These are phyloP conservation scores for Tulasnella sp. DNA, from an alignment of 768 basidiomycete genomes.

Conservation along the genomic window DNA sequence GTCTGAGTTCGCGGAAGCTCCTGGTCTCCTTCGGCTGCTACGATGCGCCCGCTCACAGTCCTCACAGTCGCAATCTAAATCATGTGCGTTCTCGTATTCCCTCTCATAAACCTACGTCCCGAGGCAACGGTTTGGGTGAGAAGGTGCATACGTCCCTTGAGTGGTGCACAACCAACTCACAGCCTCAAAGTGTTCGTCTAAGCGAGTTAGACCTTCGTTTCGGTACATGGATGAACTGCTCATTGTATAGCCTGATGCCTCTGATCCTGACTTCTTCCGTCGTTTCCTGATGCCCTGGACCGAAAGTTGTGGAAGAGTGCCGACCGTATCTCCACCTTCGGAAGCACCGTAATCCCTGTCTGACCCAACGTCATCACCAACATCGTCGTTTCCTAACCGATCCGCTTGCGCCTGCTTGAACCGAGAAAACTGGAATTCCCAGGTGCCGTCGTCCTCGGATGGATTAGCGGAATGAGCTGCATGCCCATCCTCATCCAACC, in stretches of 20 bases:
- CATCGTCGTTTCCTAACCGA: conserved; percentile 25
- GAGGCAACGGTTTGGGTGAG: conserved; percentile 25
- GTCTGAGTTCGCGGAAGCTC: conserved; percentile 19
- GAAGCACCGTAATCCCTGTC: conserved; percentile 32
- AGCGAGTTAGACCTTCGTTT: conserved; percentile 72
- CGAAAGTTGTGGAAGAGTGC: conserved; percentile 60
- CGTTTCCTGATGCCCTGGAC: conserved; percentile 68
- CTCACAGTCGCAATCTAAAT: conserved; percentile 33
- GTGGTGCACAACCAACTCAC: too few species aligned
- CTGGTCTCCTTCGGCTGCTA: conserved; percentile 19
- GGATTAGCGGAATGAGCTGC: conserved; percentile 20
- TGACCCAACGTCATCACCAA: conserved; percentile 40
- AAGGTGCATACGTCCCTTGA: too few species aligned
- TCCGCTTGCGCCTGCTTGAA: conserved; percentile 51
- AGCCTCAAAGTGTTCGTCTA: conserved; percentile 92
- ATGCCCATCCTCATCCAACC: conserved; percentile 28
- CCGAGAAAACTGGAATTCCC: conserved; percentile 70
- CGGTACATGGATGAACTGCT: conserved; percentile 93
- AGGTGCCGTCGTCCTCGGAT: conserved; percentile 33
- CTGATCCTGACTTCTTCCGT: conserved; percentile 60
- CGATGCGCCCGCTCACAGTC: conserved; percentile 5
- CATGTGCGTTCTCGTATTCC: conserved; percentile 55
- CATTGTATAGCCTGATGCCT: conserved; percentile 94
- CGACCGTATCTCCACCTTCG: conserved; percentile 74
- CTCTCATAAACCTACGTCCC: conserved; percentile 50